phyloP scores from a whole-genome alignment of 305 asterid genomes.

The Nicotiana rustica region DNA sequence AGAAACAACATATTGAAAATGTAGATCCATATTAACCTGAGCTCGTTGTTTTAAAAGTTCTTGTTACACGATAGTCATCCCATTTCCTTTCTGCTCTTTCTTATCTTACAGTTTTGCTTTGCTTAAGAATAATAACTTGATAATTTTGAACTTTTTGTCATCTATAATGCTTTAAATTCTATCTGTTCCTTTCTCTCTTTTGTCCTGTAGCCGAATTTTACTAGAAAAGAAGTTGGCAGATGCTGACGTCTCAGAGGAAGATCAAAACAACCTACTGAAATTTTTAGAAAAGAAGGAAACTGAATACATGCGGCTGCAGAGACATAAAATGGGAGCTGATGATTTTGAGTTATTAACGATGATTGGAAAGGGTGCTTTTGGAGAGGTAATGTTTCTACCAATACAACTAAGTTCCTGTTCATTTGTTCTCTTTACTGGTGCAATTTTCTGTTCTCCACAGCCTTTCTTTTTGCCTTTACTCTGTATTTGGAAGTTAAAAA shows the following conservation, averaged over 20 bases:
- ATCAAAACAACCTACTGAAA: constrained; percentile 85
- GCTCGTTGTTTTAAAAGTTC: too few species aligned
- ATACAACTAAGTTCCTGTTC: not conserved
- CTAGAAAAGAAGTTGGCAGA: constrained; percentile 95
- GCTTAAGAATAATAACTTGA: not conserved
- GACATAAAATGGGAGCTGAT: constrained; percentile 96
- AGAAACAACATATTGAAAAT: too few species aligned
- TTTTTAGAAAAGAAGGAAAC: constrained; percentile 95
- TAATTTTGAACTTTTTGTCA: not conserved
- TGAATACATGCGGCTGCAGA: constrained; percentile 96
- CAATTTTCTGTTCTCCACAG: not conserved
- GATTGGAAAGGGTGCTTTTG: constrained; percentile 99
- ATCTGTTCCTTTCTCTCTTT: constrained; percentile 24
- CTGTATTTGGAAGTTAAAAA: not conserved
- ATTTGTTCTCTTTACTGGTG: not conserved
- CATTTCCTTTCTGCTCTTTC: too few species aligned
- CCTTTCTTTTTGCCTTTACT: constrained; percentile 2
- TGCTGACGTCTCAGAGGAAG: constrained; percentile 98
- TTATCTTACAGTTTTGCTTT: not conserved
- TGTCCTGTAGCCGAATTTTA: constrained; percentile 65
- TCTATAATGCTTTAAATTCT: not conserved
- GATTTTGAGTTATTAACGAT: constrained; percentile 92
- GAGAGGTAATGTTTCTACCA: constrained; percentile 69
- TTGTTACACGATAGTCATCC: too few species aligned
- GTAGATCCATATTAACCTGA: too few species aligned